Evolutionary conservation across 768 basidiomycete species (phyloP).

Genomic region (Crucibulum laeve): DNA sequence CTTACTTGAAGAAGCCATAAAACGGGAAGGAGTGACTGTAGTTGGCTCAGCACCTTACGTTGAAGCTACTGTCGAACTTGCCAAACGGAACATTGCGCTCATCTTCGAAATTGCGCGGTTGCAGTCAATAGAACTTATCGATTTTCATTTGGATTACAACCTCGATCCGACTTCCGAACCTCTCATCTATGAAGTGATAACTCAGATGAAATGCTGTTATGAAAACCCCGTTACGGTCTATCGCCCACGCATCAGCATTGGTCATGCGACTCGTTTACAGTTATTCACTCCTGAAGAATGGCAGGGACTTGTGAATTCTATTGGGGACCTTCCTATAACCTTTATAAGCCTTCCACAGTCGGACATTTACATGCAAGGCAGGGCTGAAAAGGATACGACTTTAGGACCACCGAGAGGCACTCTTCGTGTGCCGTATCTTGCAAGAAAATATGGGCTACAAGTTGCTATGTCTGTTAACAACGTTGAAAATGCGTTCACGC

Average conservation of each 20-base stretch:
- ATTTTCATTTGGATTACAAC: slow-evolving; percentile 71
- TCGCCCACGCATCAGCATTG: slow-evolving; percentile 45
- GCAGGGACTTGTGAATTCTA: slow-evolving; percentile 32
- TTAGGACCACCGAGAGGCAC: slow-evolving; percentile 48
- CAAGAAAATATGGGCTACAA: slow-evolving; percentile 37
- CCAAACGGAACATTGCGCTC: slow-evolving; percentile 48
- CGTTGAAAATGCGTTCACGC: slow-evolving; percentile 65
- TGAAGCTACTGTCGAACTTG: slow-evolving; percentile 42
- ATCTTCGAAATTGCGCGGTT: slow-evolving; percentile 43
- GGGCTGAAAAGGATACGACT: slow-evolving; percentile 25
- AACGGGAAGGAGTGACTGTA: slow-evolving; percentile 36
- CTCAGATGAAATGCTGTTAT: slow-evolving; percentile 15
- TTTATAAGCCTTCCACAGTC: slow-evolving; percentile 59
- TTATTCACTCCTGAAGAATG: slow-evolving; percentile 44
- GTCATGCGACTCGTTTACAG: slow-evolving; percentile 58
- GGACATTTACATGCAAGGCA: slow-evolving; percentile 68
- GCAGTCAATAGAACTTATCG: slow-evolving; percentile 36
- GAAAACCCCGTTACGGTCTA: slow-evolving; percentile 12
- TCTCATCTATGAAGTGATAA: slow-evolving; percentile 52
- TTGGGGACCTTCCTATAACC: slow-evolving; percentile 41
- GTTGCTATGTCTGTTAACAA: slow-evolving; percentile 62
- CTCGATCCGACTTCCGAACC: slow-evolving; percentile 46
- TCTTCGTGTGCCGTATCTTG: slow-evolving; percentile 47
- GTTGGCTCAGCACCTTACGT: slow-evolving; percentile 67
- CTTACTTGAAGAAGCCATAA: slow-evolving; percentile 39